A percentile compares a stretch with the other conserved stretches of the same genome.
These are phyloP conservation scores for Solanum chiquidenum DNA, from an alignment of 257 asterid species.

Conservation along the genomic window DNA sequence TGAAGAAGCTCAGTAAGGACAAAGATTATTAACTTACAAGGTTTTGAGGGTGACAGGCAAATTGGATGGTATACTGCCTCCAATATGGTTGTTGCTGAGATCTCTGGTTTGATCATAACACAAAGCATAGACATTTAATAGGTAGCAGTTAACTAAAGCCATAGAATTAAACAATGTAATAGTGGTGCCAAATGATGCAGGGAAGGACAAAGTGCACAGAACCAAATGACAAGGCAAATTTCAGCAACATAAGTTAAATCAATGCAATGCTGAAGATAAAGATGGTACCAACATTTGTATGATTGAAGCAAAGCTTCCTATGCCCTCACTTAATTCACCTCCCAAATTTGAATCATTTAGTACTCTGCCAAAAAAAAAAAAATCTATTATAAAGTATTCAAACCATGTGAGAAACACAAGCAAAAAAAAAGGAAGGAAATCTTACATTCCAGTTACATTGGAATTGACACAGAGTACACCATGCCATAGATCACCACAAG, in stretches of 20 bases:
- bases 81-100: constrained; percentile 75
- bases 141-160: not conserved
- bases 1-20: not conserved
- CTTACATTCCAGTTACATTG: constrained; percentile 72
- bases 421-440: not conserved
- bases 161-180: not conserved
- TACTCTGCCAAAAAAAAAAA: constrained; percentile 26
- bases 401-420: not conserved
- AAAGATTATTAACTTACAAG: constrained; percentile 38
- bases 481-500: constrained; percentile 80
- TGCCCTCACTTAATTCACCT: constrained; percentile 48
- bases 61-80: constrained; percentile 62
- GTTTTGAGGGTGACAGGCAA: constrained; percentile 57
- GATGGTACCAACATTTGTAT: constrained; percentile 45
- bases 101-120: constrained; percentile 34
- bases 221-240: not conserved
- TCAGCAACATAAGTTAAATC: not conserved
- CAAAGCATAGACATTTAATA: not conserved
- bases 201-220: not conserved
- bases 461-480: constrained; percentile 80
- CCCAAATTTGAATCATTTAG: constrained; percentile 49
- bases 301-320: constrained; percentile 61
- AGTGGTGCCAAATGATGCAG: not conserved
- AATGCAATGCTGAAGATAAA: not conserved
- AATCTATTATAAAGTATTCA: not conserved